Percentiles rank a stretch among this genome's conserved stretches.
Evolutionary conservation across 495 filamentous ascomycete genomes (phyloP).

Genomic region (Neurospora hispaniola): DNA sequence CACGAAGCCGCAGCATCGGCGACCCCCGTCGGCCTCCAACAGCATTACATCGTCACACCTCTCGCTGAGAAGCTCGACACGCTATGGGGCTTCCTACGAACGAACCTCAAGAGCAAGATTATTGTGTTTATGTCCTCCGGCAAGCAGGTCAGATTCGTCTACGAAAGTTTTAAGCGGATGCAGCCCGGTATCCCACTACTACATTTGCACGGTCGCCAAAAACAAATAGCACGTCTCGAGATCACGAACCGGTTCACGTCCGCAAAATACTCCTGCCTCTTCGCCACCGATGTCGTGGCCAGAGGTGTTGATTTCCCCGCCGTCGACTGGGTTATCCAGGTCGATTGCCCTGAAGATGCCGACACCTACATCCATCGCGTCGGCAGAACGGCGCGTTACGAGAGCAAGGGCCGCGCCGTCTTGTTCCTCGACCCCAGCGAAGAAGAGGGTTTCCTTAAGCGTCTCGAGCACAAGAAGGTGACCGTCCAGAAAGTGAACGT

Average conservation of each 20-base stretch:
- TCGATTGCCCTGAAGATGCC: constrained; percentile 90
- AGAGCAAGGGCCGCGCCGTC: constrained; percentile 76
- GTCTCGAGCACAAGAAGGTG: constrained; percentile 80
- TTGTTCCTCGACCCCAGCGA: constrained; percentile 88
- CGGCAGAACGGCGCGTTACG: constrained; percentile 87
- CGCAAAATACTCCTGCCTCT: constrained; percentile 73
- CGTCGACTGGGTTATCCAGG: constrained; percentile 94
- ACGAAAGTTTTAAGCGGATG: constrained; percentile 83
- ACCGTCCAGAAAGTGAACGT: constrained; percentile 76
- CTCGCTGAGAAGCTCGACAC: constrained; percentile 82
- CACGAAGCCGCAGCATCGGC: constrained; percentile 75
- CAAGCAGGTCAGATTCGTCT: constrained; percentile 93
- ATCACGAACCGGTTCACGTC: constrained; percentile 73
- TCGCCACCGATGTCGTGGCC: constrained; percentile 91
- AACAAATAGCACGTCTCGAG: constrained; percentile 76
- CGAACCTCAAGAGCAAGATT: constrained; percentile 83
- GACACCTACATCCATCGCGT: constrained; percentile 98
- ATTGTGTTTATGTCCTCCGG: constrained; percentile 89
- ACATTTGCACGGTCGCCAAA: constrained; percentile 90
- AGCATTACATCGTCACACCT: constrained; percentile 81
- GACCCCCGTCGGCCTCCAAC: constrained; percentile 74
- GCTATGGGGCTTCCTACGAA: constrained; percentile 80
- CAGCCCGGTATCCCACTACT: constrained; percentile 93
- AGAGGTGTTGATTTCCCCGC: constrained; percentile 92
- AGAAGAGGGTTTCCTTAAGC: constrained; percentile 72